Evolutionary conservation across 2,329 filamentous ascomycete genomes (phyloP), one percentile per base, ranked within the genome.

Genomic region (Fusarium armeniacum): DNA sequence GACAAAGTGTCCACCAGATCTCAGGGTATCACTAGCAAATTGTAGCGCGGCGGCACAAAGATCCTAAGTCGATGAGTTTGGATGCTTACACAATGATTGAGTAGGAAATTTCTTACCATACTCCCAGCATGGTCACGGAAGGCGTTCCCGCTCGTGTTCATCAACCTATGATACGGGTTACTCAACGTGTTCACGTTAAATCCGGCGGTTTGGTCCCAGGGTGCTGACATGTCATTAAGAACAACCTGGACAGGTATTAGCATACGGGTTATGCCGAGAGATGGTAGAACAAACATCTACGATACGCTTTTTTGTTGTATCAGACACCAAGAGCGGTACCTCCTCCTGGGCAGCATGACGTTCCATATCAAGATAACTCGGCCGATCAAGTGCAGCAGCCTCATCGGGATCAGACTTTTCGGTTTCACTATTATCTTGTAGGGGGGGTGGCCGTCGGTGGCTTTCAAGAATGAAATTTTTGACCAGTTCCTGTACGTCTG

Each of bases 221-320:
- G 94, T 86, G 87, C 95, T 89, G 90, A 99, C 96, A 99, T 99
- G 87, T 99, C 96, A 89, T 93, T 97, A 78, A 99, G 84, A 78
- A 99, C 93, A 77, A 99, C 89, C 86, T 89, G 67, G 22, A 38
- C 5, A 35, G 5, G 16, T 3, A 55, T 78, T 55, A 77, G 73
- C 40, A 32, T 35, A 6, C 30, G n/a, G 10, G 38, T 24, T 16
- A 22, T 26, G 30, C 24, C 10, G 22, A 28, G 13, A 35, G 18
- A 35, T 49, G 40, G 8, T 36, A 45, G 13, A 36, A 81, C 84
- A 75, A 76, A 88, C 86, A 84, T 98, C 93, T 70, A 98, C 94
- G 57, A 78, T 76, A 88, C 88, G 77, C 69, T 60, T 75, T 71
- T 58, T 75, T 74, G 57, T 74, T 67, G 30, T 72, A 69, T 54